Evolutionary conservation across 2,329 filamentous ascomycete species (phyloP), one percentile per base, ranked within the genome.

Genomic region (Stachybotrys elegans): DNA sequence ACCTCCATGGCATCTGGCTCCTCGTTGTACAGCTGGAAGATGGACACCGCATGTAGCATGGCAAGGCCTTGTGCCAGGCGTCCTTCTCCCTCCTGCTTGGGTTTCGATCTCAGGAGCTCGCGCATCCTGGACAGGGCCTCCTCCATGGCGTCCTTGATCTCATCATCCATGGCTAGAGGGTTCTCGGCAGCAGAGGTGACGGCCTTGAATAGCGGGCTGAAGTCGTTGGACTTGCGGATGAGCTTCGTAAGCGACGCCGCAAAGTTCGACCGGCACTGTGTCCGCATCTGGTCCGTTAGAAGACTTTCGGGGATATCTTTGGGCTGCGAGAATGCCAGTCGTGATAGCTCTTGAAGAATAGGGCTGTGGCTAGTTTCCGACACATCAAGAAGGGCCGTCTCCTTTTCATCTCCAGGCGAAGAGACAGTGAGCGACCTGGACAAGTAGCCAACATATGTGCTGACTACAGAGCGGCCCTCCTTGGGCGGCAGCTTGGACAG

Each of bases 21-120:
- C 20, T 89, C 88, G 56, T 92, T 91, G 68, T 95, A 95, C 8
- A 95, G 76, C 62, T 96, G 89, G 44, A 97, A 74, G 13, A 96
- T 79, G 0, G 89, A 86, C 42, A 96, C 77, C 1, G 88, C 84
- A 60, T 95, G 89, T 2, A 97, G 76, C 27, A 96, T 74, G 17
- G 85, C 84, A 46, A 96, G 77, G 0, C 87, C 86, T 48, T 82
- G 81, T 14, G 71, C 71, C 48, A 63, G 65, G 17, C 54, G 57
- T 45, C 61, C 71, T 56, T 59, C 69, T 51, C 66, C 51, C 19
- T 60, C 54, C 42, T 59, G 48, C 51, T 60, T 53, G 2, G 57
- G 43, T 43, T 66, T 65, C 22, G 59, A 58, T 47, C 76, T 76
- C 22, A 76, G 63, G 12, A 79, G 65, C 52, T 76, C 76, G 46